These are phyloP conservation scores for Gossypium gossypioides DNA, from an alignment of 441 rosid genomes.

Conservation along the genomic window DNA sequence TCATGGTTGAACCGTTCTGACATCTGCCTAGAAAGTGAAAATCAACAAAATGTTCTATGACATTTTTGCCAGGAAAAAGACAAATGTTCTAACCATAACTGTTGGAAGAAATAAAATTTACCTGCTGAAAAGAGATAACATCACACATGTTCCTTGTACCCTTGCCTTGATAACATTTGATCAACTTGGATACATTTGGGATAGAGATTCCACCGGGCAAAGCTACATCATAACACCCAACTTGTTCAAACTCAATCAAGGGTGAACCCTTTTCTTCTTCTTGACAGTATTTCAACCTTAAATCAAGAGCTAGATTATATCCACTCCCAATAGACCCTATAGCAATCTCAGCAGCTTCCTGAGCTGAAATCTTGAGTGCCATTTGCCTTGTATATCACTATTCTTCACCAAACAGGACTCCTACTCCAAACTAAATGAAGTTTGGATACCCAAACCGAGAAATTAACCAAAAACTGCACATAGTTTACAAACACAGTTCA, in stretches of 20 bases:
- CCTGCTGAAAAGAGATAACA: constrained; percentile 84
- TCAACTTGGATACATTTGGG: constrained; percentile 64
- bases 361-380: constrained; percentile 70
- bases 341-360: constrained; percentile 79
- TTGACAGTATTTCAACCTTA: constrained; percentile 70
- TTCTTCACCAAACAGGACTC: constrained; percentile 12
- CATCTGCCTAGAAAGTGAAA: constrained; percentile 44
- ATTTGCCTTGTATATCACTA: constrained; percentile 37
- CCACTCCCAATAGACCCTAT: constrained; percentile 81
- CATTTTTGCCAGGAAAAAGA: neutral
- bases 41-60: neutral
- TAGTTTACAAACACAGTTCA: neutral
- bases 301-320: constrained; percentile 65
- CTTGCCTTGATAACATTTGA: constrained; percentile 87
- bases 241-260: constrained; percentile 64
- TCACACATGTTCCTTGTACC: constrained; percentile 73
- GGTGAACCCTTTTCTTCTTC: constrained; percentile 39
- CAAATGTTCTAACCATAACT: neutral
- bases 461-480: neutral
- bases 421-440: constrained; percentile 15
- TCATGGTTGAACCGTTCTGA: constrained; percentile 95
- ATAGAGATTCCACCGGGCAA: constrained; percentile 77
- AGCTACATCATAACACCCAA: constrained; percentile 43
- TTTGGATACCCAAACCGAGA: neutral
- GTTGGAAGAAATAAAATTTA: constrained; percentile 11